A percentile compares a stretch with the other conserved stretches of the same genome.
phyloP scores from a whole-genome alignment of 495 filamentous ascomycete species.

The Trichoderma erinaceum region DNA sequence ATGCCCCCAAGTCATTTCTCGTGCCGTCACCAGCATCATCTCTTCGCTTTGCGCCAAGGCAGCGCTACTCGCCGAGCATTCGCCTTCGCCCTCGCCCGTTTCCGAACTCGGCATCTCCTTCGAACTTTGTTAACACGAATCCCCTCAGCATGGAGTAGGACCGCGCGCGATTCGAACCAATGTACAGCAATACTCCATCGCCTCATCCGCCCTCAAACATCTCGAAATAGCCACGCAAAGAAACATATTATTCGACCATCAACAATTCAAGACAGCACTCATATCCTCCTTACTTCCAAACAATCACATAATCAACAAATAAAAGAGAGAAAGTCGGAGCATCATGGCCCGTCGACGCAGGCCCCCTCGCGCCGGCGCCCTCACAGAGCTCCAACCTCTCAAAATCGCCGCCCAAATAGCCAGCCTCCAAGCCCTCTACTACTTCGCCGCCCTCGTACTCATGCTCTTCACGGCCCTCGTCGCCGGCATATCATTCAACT shows the following conservation, averaged over 20 bases:
- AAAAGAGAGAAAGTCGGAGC: not conserved
- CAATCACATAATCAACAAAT: not conserved
- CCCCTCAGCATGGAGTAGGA: not conserved
- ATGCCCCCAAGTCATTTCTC: not conserved
- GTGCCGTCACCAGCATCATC: not conserved
- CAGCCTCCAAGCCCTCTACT: constrained; percentile 79
- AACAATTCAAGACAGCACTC: not conserved
- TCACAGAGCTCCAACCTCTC: constrained; percentile 74
- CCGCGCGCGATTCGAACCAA: not conserved
- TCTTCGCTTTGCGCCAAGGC: not conserved
- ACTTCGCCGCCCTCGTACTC: constrained; percentile 63
- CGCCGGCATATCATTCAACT: constrained; percentile 62
- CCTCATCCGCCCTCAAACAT: constrained; percentile 7
- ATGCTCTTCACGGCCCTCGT: constrained; percentile 87
- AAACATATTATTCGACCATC: not conserved
- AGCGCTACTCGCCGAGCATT: not conserved
- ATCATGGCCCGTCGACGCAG: constrained; percentile 69
- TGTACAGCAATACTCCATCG: not conserved
- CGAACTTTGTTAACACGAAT: not conserved
- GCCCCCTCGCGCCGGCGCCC: constrained; percentile 69
- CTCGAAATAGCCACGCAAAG: not conserved
- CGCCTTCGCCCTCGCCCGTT: not conserved
- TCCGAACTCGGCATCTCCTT: not conserved
- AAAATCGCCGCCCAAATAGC: constrained; percentile 84
- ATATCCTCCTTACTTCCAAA: not conserved